Evolutionary conservation across 345 rosid genomes (phyloP).

Genomic region (Ricinus communis): DNA sequence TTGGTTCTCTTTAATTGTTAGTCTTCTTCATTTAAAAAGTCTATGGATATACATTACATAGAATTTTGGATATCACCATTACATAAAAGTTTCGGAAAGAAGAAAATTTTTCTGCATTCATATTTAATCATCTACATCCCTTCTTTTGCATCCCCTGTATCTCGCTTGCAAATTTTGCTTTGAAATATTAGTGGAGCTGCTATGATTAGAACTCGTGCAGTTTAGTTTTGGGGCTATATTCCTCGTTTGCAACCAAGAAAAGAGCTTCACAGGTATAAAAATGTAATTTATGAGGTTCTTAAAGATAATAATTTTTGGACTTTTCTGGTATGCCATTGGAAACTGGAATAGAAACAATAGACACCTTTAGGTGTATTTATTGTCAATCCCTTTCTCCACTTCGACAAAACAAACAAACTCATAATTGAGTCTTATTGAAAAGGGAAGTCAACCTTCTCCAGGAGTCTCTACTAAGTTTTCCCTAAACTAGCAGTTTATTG

Average conservation of each 20-base stretch:
- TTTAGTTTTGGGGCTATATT: too few relatives aligned
- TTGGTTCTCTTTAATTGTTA: too few relatives aligned
- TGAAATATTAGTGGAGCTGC: too few relatives aligned
- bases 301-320: background rate
- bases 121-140: background rate
- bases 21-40: too few relatives aligned
- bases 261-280: background rate
- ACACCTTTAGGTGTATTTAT: background rate
- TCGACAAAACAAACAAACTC: background rate
- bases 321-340: background rate
- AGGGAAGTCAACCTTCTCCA: background rate
- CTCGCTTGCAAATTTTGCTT: too few relatives aligned
- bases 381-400: background rate
- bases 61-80: too few relatives aligned
- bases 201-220: too few relatives aligned
- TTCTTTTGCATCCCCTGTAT: background rate
- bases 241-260: background rate
- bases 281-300: background rate
- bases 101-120: too few relatives aligned
- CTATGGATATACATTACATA: too few relatives aligned
- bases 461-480: background rate
- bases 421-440: background rate
- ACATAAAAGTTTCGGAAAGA: too few relatives aligned
- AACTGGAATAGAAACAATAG: background rate
- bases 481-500: background rate